Evolutionary conservation across 2,329 filamentous ascomycete genomes (phyloP).

Genomic region (Ceratocystis colombiana): DNA sequence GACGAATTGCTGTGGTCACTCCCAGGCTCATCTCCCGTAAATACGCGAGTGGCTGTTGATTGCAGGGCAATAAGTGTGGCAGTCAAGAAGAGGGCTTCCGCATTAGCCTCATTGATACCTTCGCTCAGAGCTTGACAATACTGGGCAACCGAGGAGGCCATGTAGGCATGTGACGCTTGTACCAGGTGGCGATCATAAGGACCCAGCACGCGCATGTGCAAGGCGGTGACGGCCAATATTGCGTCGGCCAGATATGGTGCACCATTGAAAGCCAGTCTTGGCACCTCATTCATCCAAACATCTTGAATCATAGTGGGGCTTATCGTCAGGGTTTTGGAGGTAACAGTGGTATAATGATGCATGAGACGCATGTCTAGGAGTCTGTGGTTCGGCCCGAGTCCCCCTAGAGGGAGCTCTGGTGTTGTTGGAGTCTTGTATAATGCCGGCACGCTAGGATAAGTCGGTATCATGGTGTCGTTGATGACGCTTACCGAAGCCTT

Average conservation of each 20-base stretch:
- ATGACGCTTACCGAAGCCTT: conserved; percentile 29
- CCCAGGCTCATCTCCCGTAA: conserved; percentile 44
- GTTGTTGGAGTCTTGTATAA: conserved; percentile 31
- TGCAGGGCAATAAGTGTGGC: conserved; percentile 57
- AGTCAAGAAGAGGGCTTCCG: conserved; percentile 53
- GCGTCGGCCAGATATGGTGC: conserved; percentile 52
- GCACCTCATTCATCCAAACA: conserved; percentile 52
- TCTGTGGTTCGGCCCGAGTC: conserved; percentile 30
- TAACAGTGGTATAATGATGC: conserved; percentile 54
- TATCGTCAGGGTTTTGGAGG: conserved; percentile 49
- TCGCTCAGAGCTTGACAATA: conserved; percentile 48
- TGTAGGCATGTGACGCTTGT: conserved; percentile 54
- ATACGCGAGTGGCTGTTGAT: conserved; percentile 52
- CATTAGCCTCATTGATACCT: conserved; percentile 50
- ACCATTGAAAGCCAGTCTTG: conserved; percentile 50
- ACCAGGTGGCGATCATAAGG: conserved; percentile 52
- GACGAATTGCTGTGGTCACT: conserved; percentile 34
- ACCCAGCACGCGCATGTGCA: conserved; percentile 48
- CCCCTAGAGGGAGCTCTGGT: conserved; percentile 21
- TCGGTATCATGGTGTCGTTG: conserved; percentile 23
- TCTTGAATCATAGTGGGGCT: conserved; percentile 43
- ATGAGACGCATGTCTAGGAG: conserved; percentile 53
- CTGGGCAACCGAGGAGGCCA: conserved; percentile 51
- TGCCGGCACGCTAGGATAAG: conserved; percentile 29
- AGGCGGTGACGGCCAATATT: conserved; percentile 52